Evolutionary conservation across 2,329 filamentous ascomycete species (phyloP).

Genomic region (Ascochyta pisi): DNA sequence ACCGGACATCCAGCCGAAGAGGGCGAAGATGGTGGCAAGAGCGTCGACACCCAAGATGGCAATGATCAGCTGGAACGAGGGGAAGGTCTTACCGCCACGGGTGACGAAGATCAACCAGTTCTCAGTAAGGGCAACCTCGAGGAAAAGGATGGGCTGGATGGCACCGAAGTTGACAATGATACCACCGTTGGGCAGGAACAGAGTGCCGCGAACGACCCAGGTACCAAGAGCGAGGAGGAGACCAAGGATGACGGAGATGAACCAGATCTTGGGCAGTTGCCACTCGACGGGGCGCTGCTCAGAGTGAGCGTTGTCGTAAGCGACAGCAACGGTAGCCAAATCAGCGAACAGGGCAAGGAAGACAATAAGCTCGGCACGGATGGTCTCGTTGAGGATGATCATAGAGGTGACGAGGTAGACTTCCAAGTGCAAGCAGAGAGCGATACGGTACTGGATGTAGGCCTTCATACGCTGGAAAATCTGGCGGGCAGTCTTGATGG

Average conservation of each 20-base stretch:
- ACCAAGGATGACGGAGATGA: constrained; percentile 74
- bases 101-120: constrained; percentile 64
- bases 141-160: constrained; percentile 72
- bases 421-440: constrained; percentile 75
- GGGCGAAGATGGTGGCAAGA: constrained; percentile 74
- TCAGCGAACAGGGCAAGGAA: constrained; percentile 82
- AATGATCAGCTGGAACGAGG: constrained; percentile 74
- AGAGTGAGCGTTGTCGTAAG: constrained; percentile 80
- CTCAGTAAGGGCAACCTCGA: constrained; percentile 60
- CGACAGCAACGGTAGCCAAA: constrained; percentile 78
- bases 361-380: constrained; percentile 75
- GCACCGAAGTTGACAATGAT: constrained; percentile 77
- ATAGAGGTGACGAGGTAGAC: constrained; percentile 79
- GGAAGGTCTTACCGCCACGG: constrained; percentile 71
- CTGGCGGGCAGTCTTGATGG: constrained; percentile 76
- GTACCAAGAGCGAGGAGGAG: constrained; percentile 71
- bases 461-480: constrained; percentile 82
- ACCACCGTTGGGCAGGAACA: constrained; percentile 74
- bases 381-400: constrained; percentile 81
- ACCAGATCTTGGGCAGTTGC: constrained; percentile 83
- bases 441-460: constrained; percentile 79
- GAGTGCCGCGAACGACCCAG: constrained; percentile 74
- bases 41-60: constrained; percentile 76
- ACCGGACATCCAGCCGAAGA: constrained; percentile 77
- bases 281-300: constrained; percentile 78